A percentile compares a stretch with the other conserved stretches of the same genome.
phyloP scores from a whole-genome alignment of 495 filamentous ascomycete genomes.

The Darksidea phi region DNA sequence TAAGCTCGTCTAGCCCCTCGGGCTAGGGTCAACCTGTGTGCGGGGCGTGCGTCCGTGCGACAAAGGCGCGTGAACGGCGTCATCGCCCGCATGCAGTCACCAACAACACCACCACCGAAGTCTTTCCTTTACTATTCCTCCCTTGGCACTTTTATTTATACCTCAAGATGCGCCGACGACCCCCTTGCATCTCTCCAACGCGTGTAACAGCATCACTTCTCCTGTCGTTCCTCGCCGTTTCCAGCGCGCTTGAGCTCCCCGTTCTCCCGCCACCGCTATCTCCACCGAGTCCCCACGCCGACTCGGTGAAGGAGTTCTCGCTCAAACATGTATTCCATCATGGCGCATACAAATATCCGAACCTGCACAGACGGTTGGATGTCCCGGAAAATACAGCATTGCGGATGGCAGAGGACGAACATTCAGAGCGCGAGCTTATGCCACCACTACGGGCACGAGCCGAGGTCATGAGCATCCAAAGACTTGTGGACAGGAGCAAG shows the following conservation, averaged over 20 bases:
- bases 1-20: too few relatives aligned
- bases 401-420: constrained; percentile 63
- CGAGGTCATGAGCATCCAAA: constrained; percentile 64
- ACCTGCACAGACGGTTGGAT: constrained; percentile 72
- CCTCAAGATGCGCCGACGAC: constrained; percentile 23
- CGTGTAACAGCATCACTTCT: constrained; percentile 60
- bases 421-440: constrained; percentile 46
- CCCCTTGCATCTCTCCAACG: constrained; percentile 47
- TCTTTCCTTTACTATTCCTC: not conserved
- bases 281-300: constrained; percentile 1
- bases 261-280: constrained; percentile 20
- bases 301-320: constrained; percentile 17
- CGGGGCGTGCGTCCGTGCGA: too few relatives aligned
- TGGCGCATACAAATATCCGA: constrained; percentile 69
- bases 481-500: constrained; percentile 75
- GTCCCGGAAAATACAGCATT: constrained; percentile 62
- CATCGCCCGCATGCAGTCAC: too few relatives aligned
- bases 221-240: constrained; percentile 62
- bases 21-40: too few relatives aligned
- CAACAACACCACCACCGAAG: not conserved
- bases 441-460: constrained; percentile 57
- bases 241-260: constrained; percentile 39
- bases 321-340: constrained; percentile 91
- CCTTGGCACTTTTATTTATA: constrained; percentile 1
- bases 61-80: not conserved